Conservation (phyloP, 2,329 filamentous ascomycete species). For the Trichoderma atrobrunneum region DNA sequence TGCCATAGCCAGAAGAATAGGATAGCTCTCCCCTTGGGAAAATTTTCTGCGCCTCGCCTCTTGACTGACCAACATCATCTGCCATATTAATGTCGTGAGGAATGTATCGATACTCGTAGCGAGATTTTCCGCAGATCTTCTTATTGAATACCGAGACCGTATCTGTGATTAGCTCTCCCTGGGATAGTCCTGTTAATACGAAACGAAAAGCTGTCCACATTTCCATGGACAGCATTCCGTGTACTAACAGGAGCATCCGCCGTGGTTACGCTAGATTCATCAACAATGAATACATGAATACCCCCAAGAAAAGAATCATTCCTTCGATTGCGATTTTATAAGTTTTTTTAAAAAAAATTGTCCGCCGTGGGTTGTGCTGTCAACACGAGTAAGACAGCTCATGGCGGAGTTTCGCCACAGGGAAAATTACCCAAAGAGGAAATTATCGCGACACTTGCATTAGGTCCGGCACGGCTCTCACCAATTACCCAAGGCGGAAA, state of each 20-base stretch:
- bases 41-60: background rate
- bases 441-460: conserved; percentile 9
- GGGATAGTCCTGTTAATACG: background rate
- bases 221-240: background rate
- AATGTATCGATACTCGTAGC: background rate
- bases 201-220: background rate
- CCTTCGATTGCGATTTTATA: background rate
- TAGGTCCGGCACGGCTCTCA: background rate
- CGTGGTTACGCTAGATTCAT: background rate
- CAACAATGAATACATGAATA: background rate
- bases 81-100: background rate
- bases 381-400: background rate
- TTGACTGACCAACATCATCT: background rate
- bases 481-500: background rate
- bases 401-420: background rate
- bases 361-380: background rate
- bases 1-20: background rate
- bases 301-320: background rate
- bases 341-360: background rate
- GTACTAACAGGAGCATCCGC: background rate
- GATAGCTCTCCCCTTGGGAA: background rate
- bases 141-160: background rate
- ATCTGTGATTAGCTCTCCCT: background rate
- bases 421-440: background rate
- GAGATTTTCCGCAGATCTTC: background rate